Percentiles rank a stretch among this genome's conserved stretches.
phyloP scores from a whole-genome alignment of 2,329 filamentous ascomycete genomes.

The Neophaeococcomyces aloes region DNA sequence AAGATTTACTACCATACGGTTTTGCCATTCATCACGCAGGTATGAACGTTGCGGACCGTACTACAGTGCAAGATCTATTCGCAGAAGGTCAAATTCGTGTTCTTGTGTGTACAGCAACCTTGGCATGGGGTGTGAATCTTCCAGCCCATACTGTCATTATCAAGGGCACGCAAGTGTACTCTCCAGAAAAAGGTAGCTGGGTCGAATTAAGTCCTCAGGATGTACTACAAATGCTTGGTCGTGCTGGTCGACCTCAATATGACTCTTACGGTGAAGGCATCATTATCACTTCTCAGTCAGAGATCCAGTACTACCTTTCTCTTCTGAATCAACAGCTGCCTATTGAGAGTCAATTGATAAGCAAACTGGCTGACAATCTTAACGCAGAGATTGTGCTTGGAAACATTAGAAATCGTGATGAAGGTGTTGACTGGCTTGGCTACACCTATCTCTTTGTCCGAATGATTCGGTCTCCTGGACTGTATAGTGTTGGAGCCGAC shows the following conservation, averaged over 20 bases:
- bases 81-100: conserved; percentile 85
- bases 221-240: conserved; percentile 95
- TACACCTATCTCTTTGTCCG: conserved; percentile 97
- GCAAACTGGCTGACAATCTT: conserved; percentile 85
- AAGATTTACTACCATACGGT: conserved; percentile 88
- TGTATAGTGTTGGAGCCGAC: conserved; percentile 92
- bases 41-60: conserved; percentile 91
- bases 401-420: conserved; percentile 81
- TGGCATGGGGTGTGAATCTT: conserved; percentile 97
- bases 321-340: conserved; percentile 93
- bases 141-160: conserved; percentile 98
- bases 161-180: conserved; percentile 96
- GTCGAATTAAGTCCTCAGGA: conserved; percentile 95
- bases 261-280: conserved; percentile 98
- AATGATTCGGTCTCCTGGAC: conserved; percentile 87
- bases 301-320: conserved; percentile 95
- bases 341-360: conserved; percentile 92
- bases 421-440: conserved; percentile 97
- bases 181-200: conserved; percentile 96
- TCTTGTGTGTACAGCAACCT: conserved; percentile 91
- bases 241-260: conserved; percentile 90
- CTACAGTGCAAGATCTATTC: conserved; percentile 90
- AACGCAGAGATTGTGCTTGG: conserved; percentile 94
- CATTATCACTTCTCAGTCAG: conserved; percentile 89
- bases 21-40: conserved; percentile 98